Evolutionary conservation across 1,139 yeast genomes (phyloP).

Genomic region (Yamadazyma atmosphaerica): DNA sequence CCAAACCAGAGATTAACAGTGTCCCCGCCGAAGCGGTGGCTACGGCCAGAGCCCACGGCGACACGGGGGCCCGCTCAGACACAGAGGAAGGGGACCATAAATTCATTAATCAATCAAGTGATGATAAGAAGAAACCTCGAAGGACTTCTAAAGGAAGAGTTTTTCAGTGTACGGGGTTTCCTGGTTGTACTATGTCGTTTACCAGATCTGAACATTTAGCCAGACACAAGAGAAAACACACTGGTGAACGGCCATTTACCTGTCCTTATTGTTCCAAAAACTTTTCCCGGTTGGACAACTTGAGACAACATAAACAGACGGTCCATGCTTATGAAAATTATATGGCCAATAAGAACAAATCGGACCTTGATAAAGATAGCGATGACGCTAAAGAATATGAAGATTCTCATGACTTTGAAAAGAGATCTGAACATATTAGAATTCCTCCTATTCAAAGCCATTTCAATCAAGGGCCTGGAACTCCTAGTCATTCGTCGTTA

Average conservation of each 20-base stretch:
- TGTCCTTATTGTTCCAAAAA: slow-evolving; percentile 80
- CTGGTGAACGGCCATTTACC: slow-evolving; percentile 92
- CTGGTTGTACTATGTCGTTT: slow-evolving; percentile 86
- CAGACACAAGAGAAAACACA: slow-evolving; percentile 88
- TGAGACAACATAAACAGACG: slow-evolving; percentile 90
- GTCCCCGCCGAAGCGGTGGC: background rate
- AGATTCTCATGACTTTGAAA: background rate
- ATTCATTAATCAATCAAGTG: slow-evolving; percentile 1
- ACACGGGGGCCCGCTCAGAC: too few relatives aligned
- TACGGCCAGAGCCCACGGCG: background rate
- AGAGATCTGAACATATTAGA: background rate
- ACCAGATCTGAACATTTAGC: slow-evolving; percentile 90
- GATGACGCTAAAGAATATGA: background rate
- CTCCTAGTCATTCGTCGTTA: slow-evolving; percentile 12
- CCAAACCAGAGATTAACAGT: slow-evolving; percentile 2
- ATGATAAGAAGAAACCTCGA: slow-evolving; percentile 4
- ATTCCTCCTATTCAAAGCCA: slow-evolving; percentile 1
- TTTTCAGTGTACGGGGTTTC: slow-evolving; percentile 85
- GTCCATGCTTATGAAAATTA: slow-evolving; percentile 81
- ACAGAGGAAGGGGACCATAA: background rate
- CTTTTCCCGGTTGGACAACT: slow-evolving; percentile 82
- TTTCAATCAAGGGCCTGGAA: slow-evolving; percentile 8
- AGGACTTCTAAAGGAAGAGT: slow-evolving; percentile 58
- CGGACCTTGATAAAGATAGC: slow-evolving; percentile 5
- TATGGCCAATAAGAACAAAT: slow-evolving; percentile 21